Percentiles rank a stretch among this genome's conserved stretches.
Conservation (phyloP, 768 basidiomycete genomes). For the Tricholoma flavovirens region DNA sequence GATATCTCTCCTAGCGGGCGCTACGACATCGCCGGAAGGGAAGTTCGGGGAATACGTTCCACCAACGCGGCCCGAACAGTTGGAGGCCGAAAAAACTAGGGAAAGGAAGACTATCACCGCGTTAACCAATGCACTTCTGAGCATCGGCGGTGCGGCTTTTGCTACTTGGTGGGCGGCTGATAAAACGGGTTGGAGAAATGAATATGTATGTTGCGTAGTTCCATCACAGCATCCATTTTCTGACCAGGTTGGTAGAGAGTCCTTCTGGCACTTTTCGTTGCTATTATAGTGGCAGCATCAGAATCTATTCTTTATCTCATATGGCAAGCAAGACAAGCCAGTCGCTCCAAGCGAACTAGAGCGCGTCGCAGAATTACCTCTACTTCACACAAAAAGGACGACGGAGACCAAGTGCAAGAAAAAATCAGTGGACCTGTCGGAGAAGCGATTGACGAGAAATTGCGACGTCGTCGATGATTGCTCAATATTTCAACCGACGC, state of each 20-base stretch:
- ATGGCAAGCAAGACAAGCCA: conserved; percentile 51
- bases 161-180: conserved; percentile 73
- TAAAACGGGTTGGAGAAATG: conserved; percentile 55
- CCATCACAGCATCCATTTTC: conserved; percentile 6
- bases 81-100: conserved; percentile 38
- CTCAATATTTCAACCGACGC: background rate
- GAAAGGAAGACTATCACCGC: conserved; percentile 67
- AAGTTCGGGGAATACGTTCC: conserved; percentile 51
- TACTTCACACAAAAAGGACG: conserved; percentile 33
- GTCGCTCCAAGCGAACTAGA: conserved; percentile 11
- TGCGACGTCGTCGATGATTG: conserved; percentile 27
- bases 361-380: conserved; percentile 10
- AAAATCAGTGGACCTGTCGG: conserved; percentile 9
- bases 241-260: conserved; percentile 37
- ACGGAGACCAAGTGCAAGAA: conserved; percentile 14
- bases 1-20: conserved; percentile 72
- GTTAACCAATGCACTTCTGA: conserved; percentile 66
- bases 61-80: conserved; percentile 41
- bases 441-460: conserved; percentile 11
- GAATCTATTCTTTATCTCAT: conserved; percentile 70
- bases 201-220: conserved; percentile 55
- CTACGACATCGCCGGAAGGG: conserved; percentile 72
- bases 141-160: conserved; percentile 58
- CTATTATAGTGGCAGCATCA: conserved; percentile 62
- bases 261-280: conserved; percentile 54